These are phyloP conservation scores for Cutaneotrichosporon arboriforme DNA, from an alignment of 1,284 basidiomycete species.

Conservation along the genomic window DNA sequence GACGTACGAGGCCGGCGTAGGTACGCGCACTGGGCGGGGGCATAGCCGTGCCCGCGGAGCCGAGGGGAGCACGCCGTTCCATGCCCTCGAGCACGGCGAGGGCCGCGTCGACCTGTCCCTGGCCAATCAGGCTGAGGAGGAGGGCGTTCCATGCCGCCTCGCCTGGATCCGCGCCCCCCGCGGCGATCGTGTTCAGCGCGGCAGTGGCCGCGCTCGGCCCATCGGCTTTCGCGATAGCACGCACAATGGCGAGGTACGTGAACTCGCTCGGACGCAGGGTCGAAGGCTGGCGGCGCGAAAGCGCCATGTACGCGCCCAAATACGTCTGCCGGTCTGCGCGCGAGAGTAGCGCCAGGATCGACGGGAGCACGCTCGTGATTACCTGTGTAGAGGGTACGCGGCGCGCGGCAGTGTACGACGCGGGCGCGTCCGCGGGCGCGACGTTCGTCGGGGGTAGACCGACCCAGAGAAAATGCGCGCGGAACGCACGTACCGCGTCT, in stretches of 20 bases:
- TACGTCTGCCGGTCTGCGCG: constrained; percentile 7
- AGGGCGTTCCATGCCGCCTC: constrained; percentile 22
- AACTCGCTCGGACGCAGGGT: constrained; percentile 20
- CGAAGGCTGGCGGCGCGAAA: constrained; percentile 12
- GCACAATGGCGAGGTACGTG: constrained; percentile 27
- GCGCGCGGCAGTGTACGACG: neutral
- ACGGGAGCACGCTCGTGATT: constrained; percentile 27
- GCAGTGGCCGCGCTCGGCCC: constrained; percentile 17
- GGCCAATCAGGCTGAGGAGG: constrained; percentile 19
- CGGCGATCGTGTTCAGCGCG: constrained; percentile 15
- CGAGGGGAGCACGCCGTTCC: constrained; percentile 10
- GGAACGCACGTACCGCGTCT: constrained; percentile 24
- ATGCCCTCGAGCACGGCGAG: constrained; percentile 22
- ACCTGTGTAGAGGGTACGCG: constrained; percentile 41
- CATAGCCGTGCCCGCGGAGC: neutral
- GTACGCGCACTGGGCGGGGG: constrained; percentile 8
- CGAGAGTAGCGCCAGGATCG: constrained; percentile 21
- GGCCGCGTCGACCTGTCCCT: constrained; percentile 18
- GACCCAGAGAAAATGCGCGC: constrained; percentile 27
- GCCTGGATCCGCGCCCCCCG: constrained; percentile 16
- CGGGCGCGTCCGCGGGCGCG: neutral
- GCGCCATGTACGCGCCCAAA: constrained; percentile 20
- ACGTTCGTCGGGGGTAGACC: constrained; percentile 22
- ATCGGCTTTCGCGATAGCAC: constrained; percentile 17
- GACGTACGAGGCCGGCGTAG: constrained; percentile 12